Percentiles rank a stretch among this genome's conserved stretches.
These are phyloP conservation scores for Fusarium odoratissimum DNA, from an alignment of 2,329 filamentous ascomycete species.

Conservation along the genomic window DNA sequence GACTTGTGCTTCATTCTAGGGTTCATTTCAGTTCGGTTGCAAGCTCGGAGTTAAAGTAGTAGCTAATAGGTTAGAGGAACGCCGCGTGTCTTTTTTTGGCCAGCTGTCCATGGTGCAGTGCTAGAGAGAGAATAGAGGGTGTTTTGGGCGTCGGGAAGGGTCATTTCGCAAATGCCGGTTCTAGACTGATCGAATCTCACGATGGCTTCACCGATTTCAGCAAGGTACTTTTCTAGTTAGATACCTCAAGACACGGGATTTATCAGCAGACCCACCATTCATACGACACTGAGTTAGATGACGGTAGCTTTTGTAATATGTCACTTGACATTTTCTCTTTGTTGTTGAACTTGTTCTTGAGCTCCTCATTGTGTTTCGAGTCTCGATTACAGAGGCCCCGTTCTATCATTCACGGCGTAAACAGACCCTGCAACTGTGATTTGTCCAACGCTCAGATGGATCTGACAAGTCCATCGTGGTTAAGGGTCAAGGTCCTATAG, in stretches of 20 bases:
- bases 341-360: neutral
- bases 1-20: conserved; percentile 21
- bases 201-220: conserved; percentile 33
- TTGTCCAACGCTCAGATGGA: conserved; percentile 1
- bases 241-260: conserved; percentile 8
- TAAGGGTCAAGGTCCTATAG: conserved; percentile 9
- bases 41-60: conserved; percentile 19
- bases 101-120: conserved; percentile 24
- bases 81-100: conserved; percentile 21
- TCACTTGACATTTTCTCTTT: neutral
- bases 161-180: conserved; percentile 23
- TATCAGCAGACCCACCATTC: conserved; percentile 26
- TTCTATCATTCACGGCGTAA: conserved; percentile 2
- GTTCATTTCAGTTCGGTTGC: conserved; percentile 16
- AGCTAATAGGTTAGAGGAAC: conserved; percentile 24
- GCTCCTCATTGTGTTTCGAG: neutral
- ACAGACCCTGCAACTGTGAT: conserved; percentile 20
- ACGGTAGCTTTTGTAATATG: neutral
- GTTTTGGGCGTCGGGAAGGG: conserved; percentile 12
- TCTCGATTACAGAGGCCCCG: conserved; percentile 1
- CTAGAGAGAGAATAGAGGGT: conserved; percentile 26
- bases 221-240: conserved; percentile 2
- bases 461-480: neutral
- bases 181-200: conserved; percentile 34
- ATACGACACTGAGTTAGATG: conserved; percentile 6